Conservation (phyloP, 345 rosid genomes). For the Populus alba region DNA sequence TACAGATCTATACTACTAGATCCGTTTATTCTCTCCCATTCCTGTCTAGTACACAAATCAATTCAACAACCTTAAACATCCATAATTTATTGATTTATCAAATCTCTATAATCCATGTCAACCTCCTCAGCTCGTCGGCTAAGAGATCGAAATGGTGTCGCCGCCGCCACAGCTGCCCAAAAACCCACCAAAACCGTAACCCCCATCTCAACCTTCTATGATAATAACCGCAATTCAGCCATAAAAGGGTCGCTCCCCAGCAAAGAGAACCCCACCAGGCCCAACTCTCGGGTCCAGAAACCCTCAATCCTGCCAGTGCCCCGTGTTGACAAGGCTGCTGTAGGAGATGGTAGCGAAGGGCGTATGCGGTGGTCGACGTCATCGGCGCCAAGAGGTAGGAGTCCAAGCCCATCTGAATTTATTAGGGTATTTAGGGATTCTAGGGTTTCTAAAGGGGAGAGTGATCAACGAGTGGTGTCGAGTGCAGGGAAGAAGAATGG, state of each 20-base stretch:
- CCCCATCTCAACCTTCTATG: conserved; percentile 39
- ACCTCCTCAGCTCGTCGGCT: conserved; percentile 54
- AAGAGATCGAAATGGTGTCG: conserved; percentile 47
- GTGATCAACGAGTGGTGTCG: conserved; percentile 30
- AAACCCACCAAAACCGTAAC: conserved; percentile 45
- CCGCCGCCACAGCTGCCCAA: conserved; percentile 31
- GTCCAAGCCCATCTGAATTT: conserved; percentile 75
- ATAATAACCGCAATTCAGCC: conserved; percentile 22
- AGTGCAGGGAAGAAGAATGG: conserved; percentile 24
- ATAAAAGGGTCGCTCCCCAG: conserved; percentile 47
- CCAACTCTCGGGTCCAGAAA: conserved; percentile 47
- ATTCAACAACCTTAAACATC: background rate
- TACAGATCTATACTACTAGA: background rate
- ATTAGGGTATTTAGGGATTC: conserved; percentile 48
- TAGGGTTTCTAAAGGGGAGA: conserved; percentile 35
- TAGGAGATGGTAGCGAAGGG: conserved; percentile 28
- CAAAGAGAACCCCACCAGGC: conserved; percentile 54
- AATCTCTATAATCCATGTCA: conserved; percentile 43
- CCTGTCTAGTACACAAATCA: background rate
- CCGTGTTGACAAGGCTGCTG: conserved; percentile 50
- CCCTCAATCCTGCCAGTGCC: conserved; percentile 55
- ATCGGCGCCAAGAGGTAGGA: conserved; percentile 74
- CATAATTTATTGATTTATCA: background rate
- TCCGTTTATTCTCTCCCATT: background rate
- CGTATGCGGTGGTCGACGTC: conserved; percentile 54